Conservation (phyloP, 106 monocot genomes). For the Xerophyta viscosa region DNA sequence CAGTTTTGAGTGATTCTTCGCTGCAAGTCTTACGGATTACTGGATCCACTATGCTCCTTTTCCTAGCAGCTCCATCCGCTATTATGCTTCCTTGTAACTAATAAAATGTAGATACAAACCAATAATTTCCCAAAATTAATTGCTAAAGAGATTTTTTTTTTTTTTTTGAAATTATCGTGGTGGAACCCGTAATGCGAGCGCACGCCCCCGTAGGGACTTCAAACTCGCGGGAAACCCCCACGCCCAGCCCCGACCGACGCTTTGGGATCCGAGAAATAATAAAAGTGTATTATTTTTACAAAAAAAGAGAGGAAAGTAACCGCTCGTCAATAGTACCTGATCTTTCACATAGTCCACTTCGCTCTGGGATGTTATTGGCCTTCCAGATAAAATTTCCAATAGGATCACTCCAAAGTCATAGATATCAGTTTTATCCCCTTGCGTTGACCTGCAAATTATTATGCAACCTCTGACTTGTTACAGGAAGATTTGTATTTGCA, state of each 20-base stretch:
- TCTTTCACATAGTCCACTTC: constrained; percentile 47
- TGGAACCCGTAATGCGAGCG: too few species aligned
- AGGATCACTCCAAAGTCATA: constrained; percentile 91
- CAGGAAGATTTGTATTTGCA: too few species aligned
- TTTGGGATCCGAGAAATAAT: too few species aligned
- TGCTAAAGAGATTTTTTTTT: background rate
- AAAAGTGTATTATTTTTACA: too few species aligned
- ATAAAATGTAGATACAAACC: too few species aligned
- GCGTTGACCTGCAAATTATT: constrained; percentile 28
- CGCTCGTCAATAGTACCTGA: too few species aligned
- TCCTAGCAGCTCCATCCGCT: constrained; percentile 34
- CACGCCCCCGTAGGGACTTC: too few species aligned
- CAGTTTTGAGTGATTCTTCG: constrained; percentile 74
- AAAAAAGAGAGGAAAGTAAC: too few species aligned
- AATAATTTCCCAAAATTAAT: too few species aligned
- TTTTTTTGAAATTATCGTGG: too few species aligned
- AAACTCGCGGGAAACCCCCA: too few species aligned
- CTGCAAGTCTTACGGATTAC: constrained; percentile 34
- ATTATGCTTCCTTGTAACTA: constrained; percentile 55
- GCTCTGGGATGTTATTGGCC: constrained; percentile 28
- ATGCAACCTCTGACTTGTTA: background rate
- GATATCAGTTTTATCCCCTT: constrained; percentile 77
- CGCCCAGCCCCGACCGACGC: too few species aligned
- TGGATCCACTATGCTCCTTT: constrained; percentile 47
- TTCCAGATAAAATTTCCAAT: constrained; percentile 75